A percentile compares a stretch with the other conserved stretches of the same genome.
Evolutionary conservation across 345 rosid genomes (phyloP).

Genomic region (Salix koriyanagi): DNA sequence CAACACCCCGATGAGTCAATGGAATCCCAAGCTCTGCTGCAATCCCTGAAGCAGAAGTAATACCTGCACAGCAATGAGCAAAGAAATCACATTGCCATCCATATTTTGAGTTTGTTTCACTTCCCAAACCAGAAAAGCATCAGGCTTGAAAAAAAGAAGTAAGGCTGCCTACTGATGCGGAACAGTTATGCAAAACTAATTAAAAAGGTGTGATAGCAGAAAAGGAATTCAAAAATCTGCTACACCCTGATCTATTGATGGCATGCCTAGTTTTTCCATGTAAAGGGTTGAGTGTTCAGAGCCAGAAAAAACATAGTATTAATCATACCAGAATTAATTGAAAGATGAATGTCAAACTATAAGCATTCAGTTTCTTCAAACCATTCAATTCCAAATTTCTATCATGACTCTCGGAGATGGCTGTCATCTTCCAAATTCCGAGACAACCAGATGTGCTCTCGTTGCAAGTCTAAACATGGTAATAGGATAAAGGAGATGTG

Average conservation of each 20-base stretch:
- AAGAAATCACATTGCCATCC: neutral
- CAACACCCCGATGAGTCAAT: slow-evolving; percentile 84
- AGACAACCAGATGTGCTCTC: neutral
- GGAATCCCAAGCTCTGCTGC: slow-evolving; percentile 95
- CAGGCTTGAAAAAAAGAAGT: neutral
- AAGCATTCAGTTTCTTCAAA: neutral
- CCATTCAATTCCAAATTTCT: neutral
- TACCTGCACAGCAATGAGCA: slow-evolving; percentile 48
- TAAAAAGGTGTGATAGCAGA: too few species aligned
- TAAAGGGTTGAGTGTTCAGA: too few species aligned
- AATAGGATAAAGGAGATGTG: neutral
- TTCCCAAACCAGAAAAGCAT: neutral
- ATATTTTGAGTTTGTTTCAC: neutral
- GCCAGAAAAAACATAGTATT: too few species aligned
- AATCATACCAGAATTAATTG: neutral
- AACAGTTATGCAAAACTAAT: too few species aligned
- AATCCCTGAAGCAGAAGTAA: slow-evolving; percentile 96
- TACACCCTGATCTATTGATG: too few species aligned
- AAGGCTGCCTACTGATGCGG: too few species aligned
- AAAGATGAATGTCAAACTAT: neutral
- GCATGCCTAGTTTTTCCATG: too few species aligned
- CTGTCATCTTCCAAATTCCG: neutral
- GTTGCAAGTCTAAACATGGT: neutral
- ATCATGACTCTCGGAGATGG: neutral
- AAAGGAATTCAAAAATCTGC: too few species aligned